phyloP scores from a whole-genome alignment of 768 basidiomycete species.

The Lactifluus piperatus region DNA sequence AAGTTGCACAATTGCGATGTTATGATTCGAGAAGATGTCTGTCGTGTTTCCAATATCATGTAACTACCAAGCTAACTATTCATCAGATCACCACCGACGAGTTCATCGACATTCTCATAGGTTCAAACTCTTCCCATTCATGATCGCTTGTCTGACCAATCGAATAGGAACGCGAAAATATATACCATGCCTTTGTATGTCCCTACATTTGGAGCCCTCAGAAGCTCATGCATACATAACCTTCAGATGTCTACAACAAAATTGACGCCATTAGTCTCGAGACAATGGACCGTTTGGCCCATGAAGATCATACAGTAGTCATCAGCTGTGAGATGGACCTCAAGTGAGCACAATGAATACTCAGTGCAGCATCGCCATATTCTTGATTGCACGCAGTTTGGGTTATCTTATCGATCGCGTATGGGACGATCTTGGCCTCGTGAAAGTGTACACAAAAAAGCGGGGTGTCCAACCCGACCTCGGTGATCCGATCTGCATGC shows the following conservation, averaged over 20 bases:
- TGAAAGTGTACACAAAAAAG: slow-evolving; percentile 96
- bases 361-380: neutral
- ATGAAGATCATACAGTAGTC: slow-evolving; percentile 78
- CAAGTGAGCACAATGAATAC: slow-evolving; percentile 43
- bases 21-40: slow-evolving; percentile 96
- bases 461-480: slow-evolving; percentile 92
- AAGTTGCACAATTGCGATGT: slow-evolving; percentile 93
- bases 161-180: slow-evolving; percentile 82
- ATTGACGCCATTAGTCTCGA: slow-evolving; percentile 83
- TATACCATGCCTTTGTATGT: slow-evolving; percentile 80
- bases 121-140: slow-evolving; percentile 29
- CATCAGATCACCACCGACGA: slow-evolving; percentile 86
- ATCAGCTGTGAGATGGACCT: slow-evolving; percentile 95
- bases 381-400: slow-evolving; percentile 36
- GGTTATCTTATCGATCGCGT: slow-evolving; percentile 68
- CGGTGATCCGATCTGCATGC: slow-evolving; percentile 80
- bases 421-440: slow-evolving; percentile 72
- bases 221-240: slow-evolving; percentile 1
- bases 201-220: slow-evolving; percentile 2
- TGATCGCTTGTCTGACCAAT: slow-evolving; percentile 1
- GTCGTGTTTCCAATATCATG: slow-evolving; percentile 21
- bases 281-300: slow-evolving; percentile 73
- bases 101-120: slow-evolving; percentile 97
- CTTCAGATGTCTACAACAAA: slow-evolving; percentile 90
- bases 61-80: slow-evolving; percentile 5